Base-by-base conservation (phyloP, 805 yeast species). In the Wickerhamiella kurtzmanii region DNA sequence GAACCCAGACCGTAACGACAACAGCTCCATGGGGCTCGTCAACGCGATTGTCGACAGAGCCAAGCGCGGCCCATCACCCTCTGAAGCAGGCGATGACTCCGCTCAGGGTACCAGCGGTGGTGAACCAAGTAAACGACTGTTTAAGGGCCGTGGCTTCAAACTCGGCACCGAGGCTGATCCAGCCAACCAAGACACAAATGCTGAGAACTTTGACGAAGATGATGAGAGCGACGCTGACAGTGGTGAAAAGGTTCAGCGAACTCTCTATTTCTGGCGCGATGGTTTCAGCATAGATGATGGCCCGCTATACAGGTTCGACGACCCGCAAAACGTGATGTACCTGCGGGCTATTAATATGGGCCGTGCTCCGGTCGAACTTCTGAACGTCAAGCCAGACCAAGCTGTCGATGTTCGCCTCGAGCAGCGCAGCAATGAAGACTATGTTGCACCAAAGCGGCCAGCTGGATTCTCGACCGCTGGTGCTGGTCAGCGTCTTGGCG, bases 271-370 rank as follows among this genome's bases (percentile, higher is more conserved):
- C 62, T 92, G 98, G 98, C 81, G 79, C 55, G 89, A 92, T 58
- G 98, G 98, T 1, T 92, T 92, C 65, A 85, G 86, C 52, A 87
- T 92, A 21, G 97, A 92, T 28, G 95, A 88, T 43, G 97, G 97
- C 2, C 76, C 76, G 20, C 71, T 92, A 47, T 80, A 75, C 62
- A 71, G 92, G 49, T 92, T 87, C 62, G 96, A 89, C 58, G 97
- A 92, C 62, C 95, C 95, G 4, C 77, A 74, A n/a, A 92, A 89
- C 61, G 79, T 79, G 43, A 74, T 72, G 40, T 82, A 84, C 53
- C 69, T 92, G 56, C 73, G 78, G 53, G 92, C 88, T 54, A 73
- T 92, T 64, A 82, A 84, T 59, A 74, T 79, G 47, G 98, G 98
- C 8, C 73, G 94, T 49, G 98, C 96, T 0, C 98, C 98, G 17